Percentiles rank a stretch among this genome's conserved stretches.
These are phyloP conservation scores for Hanseniaspora pseudoguilliermondii DNA, from an alignment of 805 yeast species.

Conservation along the genomic window DNA sequence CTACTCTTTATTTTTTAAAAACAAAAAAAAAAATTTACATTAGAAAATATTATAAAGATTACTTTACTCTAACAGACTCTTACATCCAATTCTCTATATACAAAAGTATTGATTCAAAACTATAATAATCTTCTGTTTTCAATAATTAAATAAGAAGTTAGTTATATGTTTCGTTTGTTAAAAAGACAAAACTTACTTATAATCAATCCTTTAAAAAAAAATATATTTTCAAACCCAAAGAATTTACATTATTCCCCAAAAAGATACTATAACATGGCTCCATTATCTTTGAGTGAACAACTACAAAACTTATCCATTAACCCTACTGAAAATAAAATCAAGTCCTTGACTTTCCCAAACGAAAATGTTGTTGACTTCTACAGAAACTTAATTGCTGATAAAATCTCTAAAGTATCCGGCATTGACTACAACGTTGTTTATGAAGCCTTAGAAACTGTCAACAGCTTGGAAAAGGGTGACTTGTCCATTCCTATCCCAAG, in stretches of 20 bases:
- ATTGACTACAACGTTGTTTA: slow-evolving; percentile 58
- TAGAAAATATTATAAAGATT: no score
- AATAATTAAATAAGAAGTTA: no score
- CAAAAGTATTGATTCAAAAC: no score
- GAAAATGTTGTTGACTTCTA: slow-evolving; percentile 73
- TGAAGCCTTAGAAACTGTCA: slow-evolving; percentile 80
- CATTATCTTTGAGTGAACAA: slow-evolving; percentile 6
- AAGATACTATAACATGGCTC: neutral
- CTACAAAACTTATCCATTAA: slow-evolving; percentile 3
- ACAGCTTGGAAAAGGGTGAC: slow-evolving; percentile 82
- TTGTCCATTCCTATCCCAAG: slow-evolving; percentile 86
- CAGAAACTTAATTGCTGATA: slow-evolving; percentile 78
- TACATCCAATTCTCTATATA: no score
- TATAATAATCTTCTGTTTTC: no score
- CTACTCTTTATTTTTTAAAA: no score
- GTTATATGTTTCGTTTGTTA: neutral
- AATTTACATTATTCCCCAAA: neutral
- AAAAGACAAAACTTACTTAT: neutral
- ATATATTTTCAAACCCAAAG: neutral
- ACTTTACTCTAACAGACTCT: no score
- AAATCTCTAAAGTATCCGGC: slow-evolving; percentile 58
- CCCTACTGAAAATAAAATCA: neutral
- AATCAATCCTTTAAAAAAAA: neutral
- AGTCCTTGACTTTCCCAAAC: slow-evolving; percentile 43
- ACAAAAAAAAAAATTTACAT: no score